Conservation (phyloP, 2,329 filamentous ascomycete species). For the Periconia digitata region DNA sequence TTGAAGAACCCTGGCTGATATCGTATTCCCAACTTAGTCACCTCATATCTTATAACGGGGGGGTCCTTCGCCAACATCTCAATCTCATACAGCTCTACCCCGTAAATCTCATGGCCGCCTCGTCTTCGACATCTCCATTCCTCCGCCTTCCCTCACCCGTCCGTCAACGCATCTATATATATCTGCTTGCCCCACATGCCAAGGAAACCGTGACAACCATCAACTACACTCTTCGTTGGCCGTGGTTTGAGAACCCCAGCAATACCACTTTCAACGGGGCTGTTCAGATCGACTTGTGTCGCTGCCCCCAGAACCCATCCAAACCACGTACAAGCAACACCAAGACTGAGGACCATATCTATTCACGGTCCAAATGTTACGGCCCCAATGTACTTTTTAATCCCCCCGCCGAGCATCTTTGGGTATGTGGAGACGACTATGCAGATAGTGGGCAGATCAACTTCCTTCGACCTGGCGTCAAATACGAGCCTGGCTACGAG, state of each 20-base stretch:
- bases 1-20: not conserved
- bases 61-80: too few species aligned
- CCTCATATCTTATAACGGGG: not conserved
- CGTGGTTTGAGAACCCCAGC: conserved; percentile 30
- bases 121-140: not conserved
- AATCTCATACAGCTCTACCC: too few species aligned
- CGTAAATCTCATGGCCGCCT: not conserved
- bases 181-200: conserved; percentile 31
- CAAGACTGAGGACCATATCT: conserved; percentile 28
- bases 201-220: conserved; percentile 39
- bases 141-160: conserved; percentile 5
- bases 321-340: conserved; percentile 6
- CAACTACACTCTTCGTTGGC: conserved; percentile 35
- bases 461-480: conserved; percentile 28
- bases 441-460: conserved; percentile 28
- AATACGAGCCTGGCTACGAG: conserved; percentile 16
- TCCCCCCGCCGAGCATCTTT: conserved; percentile 18
- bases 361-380: conserved; percentile 30
- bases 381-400: conserved; percentile 26
- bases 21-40: not conserved
- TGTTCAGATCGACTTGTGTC: conserved; percentile 29
- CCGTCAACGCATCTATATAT: conserved; percentile 19
- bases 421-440: conserved; percentile 18
- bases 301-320: conserved; percentile 17
- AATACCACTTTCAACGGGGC: conserved; percentile 32